Base-by-base conservation (phyloP, 1,284 basidiomycete genomes). In the Cutaneotrichosporon cavernicola region DNA sequence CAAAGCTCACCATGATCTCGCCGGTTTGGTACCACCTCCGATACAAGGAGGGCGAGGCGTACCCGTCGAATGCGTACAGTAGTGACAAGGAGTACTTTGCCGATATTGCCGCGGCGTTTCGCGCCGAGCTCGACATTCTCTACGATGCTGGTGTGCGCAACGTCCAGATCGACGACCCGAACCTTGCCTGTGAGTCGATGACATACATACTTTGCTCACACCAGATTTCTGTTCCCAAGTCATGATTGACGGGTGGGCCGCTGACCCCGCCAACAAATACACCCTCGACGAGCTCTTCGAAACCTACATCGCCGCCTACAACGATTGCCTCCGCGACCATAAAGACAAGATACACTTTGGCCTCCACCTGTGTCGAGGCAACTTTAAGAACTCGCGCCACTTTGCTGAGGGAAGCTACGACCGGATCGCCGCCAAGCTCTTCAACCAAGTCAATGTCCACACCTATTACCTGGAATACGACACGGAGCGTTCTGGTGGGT, bases 391-490 rank as follows among this genome's bases (percentile, higher is more conserved):
- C 62, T 87, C 88, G 26, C 73, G 85, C 16, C 86, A 89, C 73
- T 90, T 90, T 78, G 83, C 84, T 31, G 87, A 90, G 74, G 89
- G 90, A 6, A 85, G 87, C 0, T 92, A 92, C 74, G 87, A 85
- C 74, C 84, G 83, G 46, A 91, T 92, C 73, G 88, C 90, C 13
- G 77, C 82, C 69, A 89, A 72, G 38, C 72, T 91, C n/a, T 90
- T 90, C 83, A 85, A 85, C 69, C 80, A 85, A 59, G 82, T 91
- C 64, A 85, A 90, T 72, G 88, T 90, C n/a, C 87, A 90, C 72
- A 84, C 83, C 55, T 90, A 88, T 77, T 91, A 89, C 69, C 74
- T 82, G 59, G 90, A 92, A 80, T 92, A 90, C 76, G 90, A 92
- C 74, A 88, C 88, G 18, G 83, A 85, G 62, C 86, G 89, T 31